These are phyloP conservation scores for Podospora tetraspora DNA, from an alignment of 495 filamentous ascomycete genomes.

Conservation along the genomic window DNA sequence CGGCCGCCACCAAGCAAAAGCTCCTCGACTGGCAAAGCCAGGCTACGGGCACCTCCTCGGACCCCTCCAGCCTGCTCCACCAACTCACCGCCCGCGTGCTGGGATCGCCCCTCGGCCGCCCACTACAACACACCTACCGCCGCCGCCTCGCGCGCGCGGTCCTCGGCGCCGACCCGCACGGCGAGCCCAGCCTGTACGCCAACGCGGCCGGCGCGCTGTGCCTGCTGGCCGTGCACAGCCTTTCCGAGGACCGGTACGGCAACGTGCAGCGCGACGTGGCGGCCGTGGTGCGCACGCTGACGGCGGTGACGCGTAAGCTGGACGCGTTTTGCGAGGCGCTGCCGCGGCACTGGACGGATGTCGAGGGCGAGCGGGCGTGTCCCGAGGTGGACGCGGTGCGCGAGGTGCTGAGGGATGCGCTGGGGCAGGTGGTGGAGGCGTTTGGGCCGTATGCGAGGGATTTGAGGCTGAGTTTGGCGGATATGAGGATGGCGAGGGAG, in stretches of 20 bases:
- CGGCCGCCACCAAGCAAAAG: slow-evolving; percentile 11
- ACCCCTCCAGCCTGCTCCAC: slow-evolving; percentile 35
- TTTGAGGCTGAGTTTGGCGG: slow-evolving; percentile 57
- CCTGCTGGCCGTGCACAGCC: slow-evolving; percentile 60
- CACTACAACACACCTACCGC: slow-evolving; percentile 66
- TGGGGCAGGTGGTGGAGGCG: slow-evolving; percentile 55
- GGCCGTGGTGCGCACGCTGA: slow-evolving; percentile 64
- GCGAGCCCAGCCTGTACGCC: slow-evolving; percentile 57
- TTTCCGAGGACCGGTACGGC: slow-evolving; percentile 82
- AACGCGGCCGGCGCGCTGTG: slow-evolving; percentile 67
- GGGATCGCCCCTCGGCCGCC: slow-evolving; percentile 54
- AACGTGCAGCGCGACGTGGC: slow-evolving; percentile 77
- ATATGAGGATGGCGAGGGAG: slow-evolving; percentile 65
- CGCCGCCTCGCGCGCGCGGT: slow-evolving; percentile 57
- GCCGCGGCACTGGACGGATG: slow-evolving; percentile 77
- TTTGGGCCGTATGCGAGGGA: slow-evolving; percentile 68
- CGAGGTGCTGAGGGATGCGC: slow-evolving; percentile 51
- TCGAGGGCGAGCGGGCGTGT: slow-evolving; percentile 42
- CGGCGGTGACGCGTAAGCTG: slow-evolving; percentile 58
- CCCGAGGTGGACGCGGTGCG: slow-evolving; percentile 61
- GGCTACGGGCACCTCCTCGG: slow-evolving; percentile 32
- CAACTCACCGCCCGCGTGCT: slow-evolving; percentile 34
- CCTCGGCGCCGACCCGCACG: slow-evolving; percentile 58
- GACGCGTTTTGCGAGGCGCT: slow-evolving; percentile 59
- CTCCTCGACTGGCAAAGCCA: slow-evolving; percentile 33